Evolutionary conservation across 768 basidiomycete species (phyloP).

Genomic region (Lentinula sp.): DNA sequence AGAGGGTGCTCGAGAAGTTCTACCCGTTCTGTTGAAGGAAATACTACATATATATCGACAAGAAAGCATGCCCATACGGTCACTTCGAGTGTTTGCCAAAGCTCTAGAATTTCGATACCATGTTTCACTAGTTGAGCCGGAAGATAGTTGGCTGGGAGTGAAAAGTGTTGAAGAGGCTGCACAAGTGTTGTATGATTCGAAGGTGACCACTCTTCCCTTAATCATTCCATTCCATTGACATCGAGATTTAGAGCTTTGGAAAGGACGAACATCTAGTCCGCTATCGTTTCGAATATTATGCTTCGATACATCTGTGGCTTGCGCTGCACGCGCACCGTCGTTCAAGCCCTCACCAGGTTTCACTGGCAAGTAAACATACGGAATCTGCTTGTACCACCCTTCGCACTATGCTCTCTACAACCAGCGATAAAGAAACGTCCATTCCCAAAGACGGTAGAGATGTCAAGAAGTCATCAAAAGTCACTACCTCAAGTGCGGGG

Average conservation of each 20-base stretch:
- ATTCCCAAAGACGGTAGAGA: constrained; percentile 9
- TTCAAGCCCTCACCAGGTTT: constrained; percentile 34
- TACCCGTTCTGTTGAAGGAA: constrained; percentile 40
- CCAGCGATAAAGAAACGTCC: constrained; percentile 17
- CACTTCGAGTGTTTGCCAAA: constrained; percentile 50
- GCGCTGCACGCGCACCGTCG: constrained; percentile 66
- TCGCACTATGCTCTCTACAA: constrained; percentile 23
- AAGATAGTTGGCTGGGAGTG: constrained; percentile 15
- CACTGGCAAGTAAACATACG: constrained; percentile 42
- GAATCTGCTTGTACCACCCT: constrained; percentile 49
- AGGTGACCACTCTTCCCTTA: constrained; percentile 26
- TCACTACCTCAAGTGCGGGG: constrained; percentile 9
- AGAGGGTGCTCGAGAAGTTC: constrained; percentile 38
- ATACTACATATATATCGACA: constrained; percentile 43
- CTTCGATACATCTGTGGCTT: constrained; percentile 58
- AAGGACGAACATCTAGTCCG: constrained; percentile 26
- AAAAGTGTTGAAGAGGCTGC: constrained; percentile 35
- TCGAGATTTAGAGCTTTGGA: constrained; percentile 18
- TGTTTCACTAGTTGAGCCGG: constrained; percentile 22
- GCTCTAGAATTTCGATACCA: constrained; percentile 49
- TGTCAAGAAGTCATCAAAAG: constrained; percentile 8
- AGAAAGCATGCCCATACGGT: constrained; percentile 46
- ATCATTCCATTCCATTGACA: not conserved
- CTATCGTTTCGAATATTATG: constrained; percentile 42
- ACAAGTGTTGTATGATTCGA: constrained; percentile 29